Evolutionary conservation across 768 basidiomycete genomes (phyloP), one percentile per base, ranked within the genome.

Genomic region (Grammothele lineata): DNA sequence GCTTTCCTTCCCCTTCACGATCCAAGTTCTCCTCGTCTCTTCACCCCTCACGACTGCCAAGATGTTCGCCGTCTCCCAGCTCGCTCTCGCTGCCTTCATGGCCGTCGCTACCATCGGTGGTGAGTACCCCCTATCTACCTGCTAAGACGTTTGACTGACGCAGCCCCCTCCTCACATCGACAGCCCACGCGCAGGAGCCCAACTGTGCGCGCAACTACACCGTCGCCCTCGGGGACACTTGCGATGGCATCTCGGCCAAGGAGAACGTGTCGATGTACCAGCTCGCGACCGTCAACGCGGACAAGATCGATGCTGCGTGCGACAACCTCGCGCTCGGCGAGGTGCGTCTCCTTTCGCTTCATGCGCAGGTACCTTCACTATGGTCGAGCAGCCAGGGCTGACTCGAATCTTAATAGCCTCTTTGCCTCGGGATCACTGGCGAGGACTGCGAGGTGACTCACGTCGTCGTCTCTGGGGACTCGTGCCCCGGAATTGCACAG

Each of bases 401-500:
- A 7, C 8, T 24, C 53, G 27, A 7, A 7, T 30, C 15, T 8
- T 36, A n/a, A 17, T 17, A 76, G 67, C 33, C 57, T n/a, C 58
- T 83, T 47, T 87, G 85, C 63, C 70, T 87, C 47, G 83, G 78
- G 22, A 54, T 72, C 27, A 56, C 55, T 0, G 77, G 73, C 22
- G 69, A 78, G 40, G 84, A 87, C 56, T 87, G 85, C 62, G 57
- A 51, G 8, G 66, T 68, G n/a, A 72, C 73, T 15, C 69, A 78
- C 56, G 69, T 73, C 34, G 72, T 80, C 27, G 55, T 61, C 19
- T 34, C 56, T 0, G 76, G 75, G n/a, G 75, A 86, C 57, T 71
- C 65, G 26, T 87, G 86, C 64, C 53, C 41, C 1, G 43, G 39
- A 19, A 73, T 87, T 44, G 62, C 73, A 3, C 39, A 48, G 0